phyloP scores from a whole-genome alignment of 352 stramenopile species.

The Pythium monospermum region DNA sequence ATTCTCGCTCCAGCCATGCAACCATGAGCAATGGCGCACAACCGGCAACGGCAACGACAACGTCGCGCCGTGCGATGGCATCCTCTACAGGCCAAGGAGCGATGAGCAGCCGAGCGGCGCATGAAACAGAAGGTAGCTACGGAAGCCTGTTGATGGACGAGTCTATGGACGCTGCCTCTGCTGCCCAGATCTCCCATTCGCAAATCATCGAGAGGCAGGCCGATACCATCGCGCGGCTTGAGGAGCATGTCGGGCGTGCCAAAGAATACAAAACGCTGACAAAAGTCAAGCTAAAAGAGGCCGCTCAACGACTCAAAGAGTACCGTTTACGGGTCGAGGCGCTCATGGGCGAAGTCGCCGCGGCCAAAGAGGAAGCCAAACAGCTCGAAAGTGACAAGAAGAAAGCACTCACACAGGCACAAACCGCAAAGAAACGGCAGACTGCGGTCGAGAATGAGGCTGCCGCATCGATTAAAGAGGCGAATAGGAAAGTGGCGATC shows the following conservation, averaged over 20 bases:
- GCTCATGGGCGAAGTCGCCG: slow-evolving; percentile 28
- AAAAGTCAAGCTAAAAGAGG: slow-evolving; percentile 67
- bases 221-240: slow-evolving; percentile 42
- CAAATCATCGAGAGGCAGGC: slow-evolving; percentile 70
- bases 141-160: slow-evolving; percentile 11
- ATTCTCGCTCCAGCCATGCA: too few species aligned
- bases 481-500: slow-evolving; percentile 7
- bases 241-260: slow-evolving; percentile 30
- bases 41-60: slow-evolving; percentile 4
- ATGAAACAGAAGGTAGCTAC: neutral
- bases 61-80: slow-evolving; percentile 5
- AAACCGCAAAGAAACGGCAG: neutral
- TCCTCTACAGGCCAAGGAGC: neutral
- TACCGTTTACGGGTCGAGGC: slow-evolving; percentile 55
- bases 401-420: slow-evolving; percentile 7
- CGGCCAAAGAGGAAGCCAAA: slow-evolving; percentile 16
- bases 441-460: neutral
- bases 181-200: slow-evolving; percentile 51
- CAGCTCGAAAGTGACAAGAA: slow-evolving; percentile 23
- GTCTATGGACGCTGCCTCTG: slow-evolving; percentile 22
- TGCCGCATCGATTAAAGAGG: neutral
- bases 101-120: neutral
- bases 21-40: slow-evolving; percentile 20
- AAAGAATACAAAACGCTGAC: slow-evolving; percentile 51
- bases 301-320: slow-evolving; percentile 45